These are phyloP conservation scores for Rhizomucor miehei DNA, from an alignment of 371 early-diverging fungal species.

Conservation along the genomic window DNA sequence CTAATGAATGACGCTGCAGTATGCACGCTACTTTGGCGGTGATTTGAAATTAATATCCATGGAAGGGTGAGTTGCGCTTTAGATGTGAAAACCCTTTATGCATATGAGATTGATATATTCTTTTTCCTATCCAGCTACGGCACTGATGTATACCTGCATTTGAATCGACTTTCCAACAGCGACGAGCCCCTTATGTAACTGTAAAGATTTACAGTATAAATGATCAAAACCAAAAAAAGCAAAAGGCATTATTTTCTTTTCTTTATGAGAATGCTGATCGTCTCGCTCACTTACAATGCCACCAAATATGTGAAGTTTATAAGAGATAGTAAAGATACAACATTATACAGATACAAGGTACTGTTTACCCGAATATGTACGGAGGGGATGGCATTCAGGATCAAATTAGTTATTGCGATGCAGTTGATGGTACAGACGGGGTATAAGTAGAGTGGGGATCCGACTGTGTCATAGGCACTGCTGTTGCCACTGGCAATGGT, in stretches of 20 bases:
- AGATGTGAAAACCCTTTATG: background rate
- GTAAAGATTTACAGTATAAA: background rate
- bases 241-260: conserved; percentile 1
- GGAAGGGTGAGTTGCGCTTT: conserved; percentile 75
- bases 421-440: conserved; percentile 1
- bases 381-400: too few relatives aligned
- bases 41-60: conserved; percentile 90
- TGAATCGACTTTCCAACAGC: conserved; percentile 85
- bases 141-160: conserved; percentile 94
- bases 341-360: too few relatives aligned
- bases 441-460: background rate
- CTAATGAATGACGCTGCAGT: conserved; percentile 30
- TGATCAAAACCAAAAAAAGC: too few relatives aligned
- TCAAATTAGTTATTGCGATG: too few relatives aligned
- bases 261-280: too few relatives aligned
- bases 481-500: too few relatives aligned
- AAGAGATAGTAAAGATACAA: too few relatives aligned
- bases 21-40: conserved; percentile 95
- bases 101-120: background rate
- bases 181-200: conserved; percentile 78
- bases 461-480: too few relatives aligned
- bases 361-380: too few relatives aligned
- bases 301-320: too few relatives aligned
- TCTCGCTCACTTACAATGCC: too few relatives aligned
- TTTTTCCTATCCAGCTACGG: conserved; percentile 80